Percentiles rank a stretch among this genome's conserved stretches.
Evolutionary conservation across 495 filamentous ascomycete genomes (phyloP).

Genomic region (Talaromyces borbonicus): DNA sequence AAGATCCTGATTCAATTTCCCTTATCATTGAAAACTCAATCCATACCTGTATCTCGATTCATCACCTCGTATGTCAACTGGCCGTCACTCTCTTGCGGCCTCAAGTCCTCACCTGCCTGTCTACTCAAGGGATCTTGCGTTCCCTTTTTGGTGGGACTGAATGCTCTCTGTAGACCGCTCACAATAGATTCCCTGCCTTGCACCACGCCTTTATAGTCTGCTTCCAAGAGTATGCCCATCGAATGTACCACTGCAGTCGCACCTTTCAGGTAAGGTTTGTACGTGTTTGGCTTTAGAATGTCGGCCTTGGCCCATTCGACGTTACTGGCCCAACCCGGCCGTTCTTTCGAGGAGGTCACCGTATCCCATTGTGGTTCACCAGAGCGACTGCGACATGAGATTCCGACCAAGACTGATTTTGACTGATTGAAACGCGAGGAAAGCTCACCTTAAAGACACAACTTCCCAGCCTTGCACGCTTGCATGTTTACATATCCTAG

Average conservation of each 20-base stretch:
- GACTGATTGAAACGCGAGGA: not conserved
- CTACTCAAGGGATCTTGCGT: conserved; percentile 57
- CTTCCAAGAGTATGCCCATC: conserved; percentile 94
- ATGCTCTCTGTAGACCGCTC: conserved; percentile 65
- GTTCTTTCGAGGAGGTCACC: conserved; percentile 59
- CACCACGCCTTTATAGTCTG: conserved; percentile 92
- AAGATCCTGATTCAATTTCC: too few relatives aligned
- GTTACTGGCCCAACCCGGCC: conserved; percentile 70
- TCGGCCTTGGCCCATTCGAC: conserved; percentile 84
- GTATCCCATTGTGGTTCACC: conserved; percentile 77
- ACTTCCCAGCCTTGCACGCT: conserved; percentile 77
- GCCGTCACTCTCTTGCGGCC: conserved; percentile 53
- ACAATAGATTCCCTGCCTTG: conserved; percentile 69
- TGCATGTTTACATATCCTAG: conserved; percentile 84
- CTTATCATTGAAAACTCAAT: not conserved
- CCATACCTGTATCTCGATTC: conserved; percentile 75
- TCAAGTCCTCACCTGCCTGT: conserved; percentile 45
- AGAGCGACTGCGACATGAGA: conserved; percentile 53
- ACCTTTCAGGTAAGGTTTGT: conserved; percentile 56
- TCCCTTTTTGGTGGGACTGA: conserved; percentile 53
- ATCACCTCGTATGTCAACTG: conserved; percentile 95
- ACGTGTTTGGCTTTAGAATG: conserved; percentile 70
- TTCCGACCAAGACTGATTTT: not conserved
- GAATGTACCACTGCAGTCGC: conserved; percentile 83
- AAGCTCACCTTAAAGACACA: conserved; percentile 67